Conservation (phyloP, 371 early-diverging fungal genomes). For the Lichtheimia corymbifera region DNA sequence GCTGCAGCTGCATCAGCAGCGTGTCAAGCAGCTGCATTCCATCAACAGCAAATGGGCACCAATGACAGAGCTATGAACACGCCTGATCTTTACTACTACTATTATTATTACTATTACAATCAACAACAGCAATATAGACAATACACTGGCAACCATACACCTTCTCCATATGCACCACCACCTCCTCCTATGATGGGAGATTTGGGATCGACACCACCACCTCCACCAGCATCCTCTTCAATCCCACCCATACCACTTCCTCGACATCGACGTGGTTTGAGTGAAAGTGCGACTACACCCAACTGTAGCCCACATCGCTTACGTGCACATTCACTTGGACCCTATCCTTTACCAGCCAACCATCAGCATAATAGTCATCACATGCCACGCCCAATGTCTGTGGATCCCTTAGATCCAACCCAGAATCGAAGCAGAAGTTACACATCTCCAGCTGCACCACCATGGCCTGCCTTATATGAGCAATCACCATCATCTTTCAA, state of each 20-base stretch:
- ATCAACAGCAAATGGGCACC: constrained; percentile 29
- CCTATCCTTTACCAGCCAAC: constrained; percentile 25
- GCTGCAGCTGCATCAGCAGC: constrained; percentile 45
- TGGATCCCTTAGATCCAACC: background rate
- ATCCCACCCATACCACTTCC: constrained; percentile 12
- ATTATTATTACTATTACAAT: constrained; percentile 48
- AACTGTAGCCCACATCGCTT: constrained; percentile 18
- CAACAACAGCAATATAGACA: constrained; percentile 30
- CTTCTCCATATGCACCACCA: constrained; percentile 19
- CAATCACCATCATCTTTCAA: too few species aligned
- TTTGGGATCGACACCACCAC: background rate
- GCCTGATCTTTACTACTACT: constrained; percentile 38
- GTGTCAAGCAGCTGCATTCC: constrained; percentile 39
- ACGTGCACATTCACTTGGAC: constrained; percentile 44
- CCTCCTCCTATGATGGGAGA: constrained; percentile 16
- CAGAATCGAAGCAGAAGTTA: constrained; percentile 23
- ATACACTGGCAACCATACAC: background rate
- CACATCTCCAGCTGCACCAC: constrained; percentile 17
- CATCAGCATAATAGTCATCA: constrained; percentile 4
- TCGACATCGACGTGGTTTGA: constrained; percentile 13
- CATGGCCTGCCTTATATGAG: background rate
- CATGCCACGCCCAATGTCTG: constrained; percentile 1
- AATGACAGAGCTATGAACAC: constrained; percentile 16
- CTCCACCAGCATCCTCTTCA: constrained; percentile 20
- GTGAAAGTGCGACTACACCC: constrained; percentile 13